Base-by-base conservation (phyloP, 441 rosid species). In the Caryocar brasiliense region DNA sequence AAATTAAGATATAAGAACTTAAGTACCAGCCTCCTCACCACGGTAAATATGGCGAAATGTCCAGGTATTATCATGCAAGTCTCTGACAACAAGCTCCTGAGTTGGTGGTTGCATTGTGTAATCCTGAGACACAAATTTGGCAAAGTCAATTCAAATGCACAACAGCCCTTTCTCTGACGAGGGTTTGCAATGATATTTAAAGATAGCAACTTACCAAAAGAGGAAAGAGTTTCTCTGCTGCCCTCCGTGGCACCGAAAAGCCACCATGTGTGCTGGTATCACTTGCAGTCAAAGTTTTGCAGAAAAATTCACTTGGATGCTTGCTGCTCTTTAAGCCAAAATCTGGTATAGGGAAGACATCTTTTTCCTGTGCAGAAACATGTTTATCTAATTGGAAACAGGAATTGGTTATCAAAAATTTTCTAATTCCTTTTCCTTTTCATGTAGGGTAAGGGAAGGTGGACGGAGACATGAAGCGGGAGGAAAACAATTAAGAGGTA, bases 231-330 rank as follows among this genome's bases (percentile, higher is more conserved):
- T 91, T 91, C 60, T 91, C 98, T 10, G 98, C 98, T 10, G 96
- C 98, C 61, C 96, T 71, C n/a, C 98, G 81, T 29, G 98, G 98
- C 62, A 91, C 96, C 0, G 98, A 91, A 67, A 91, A 91, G 50
- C 98, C 98, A 57, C 98, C 98, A 59, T 91, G 98, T 7, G 98
- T 91, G 40, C 98, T 91, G 17, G 95, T 91, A 59, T 89, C 97
- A 59, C 97, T 89, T 27, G 97, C 95, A 3, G 94, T 90, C 44
- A 90, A 74, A 3, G 79, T 90, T 65, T 91, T 91, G 73, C 98
- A 91, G 79, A 91, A 91, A 71, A 79, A 83, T 54, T 86, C 98
- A 57, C 65, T 71, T 21, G 96, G 95, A 68, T 91, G 98, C 59
- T 83, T 91, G 71, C 78, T 87, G 26, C 68, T 70, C 68, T 81